Evolutionary conservation across 306 rosid genomes (phyloP), one percentile per base, ranked within the genome.

Genomic region (Sicyos baderoa): DNA sequence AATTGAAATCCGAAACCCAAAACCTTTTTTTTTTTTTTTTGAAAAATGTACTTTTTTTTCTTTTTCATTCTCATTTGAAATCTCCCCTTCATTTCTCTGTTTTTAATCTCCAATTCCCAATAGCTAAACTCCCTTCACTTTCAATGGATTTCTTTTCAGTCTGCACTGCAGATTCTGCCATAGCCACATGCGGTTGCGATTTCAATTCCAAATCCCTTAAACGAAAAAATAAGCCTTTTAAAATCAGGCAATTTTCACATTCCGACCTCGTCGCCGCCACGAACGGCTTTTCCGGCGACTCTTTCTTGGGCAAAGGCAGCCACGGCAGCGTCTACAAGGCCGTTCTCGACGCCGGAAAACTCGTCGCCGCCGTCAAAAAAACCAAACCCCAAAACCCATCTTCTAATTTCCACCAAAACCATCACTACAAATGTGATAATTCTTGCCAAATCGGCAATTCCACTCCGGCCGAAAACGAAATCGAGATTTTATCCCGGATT

Each of bases 231-330:
- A 83, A 68, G 69, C 72, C 64, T 10, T 5, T 18, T 4, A 48
- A 76, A 68, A 78, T 87, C 84, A 76, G 81, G 7, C 19, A 83
- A 17, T 92, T 86, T 37, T 67, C 22, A 25, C 84, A 77, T 82
- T 32, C 78, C 29, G 89, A 89, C 10, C 82, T 91, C 45, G 60
- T 70, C 65, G 67, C 95, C 29, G 88, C 96, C 68, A 86, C 96
- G 0, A 53, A 80, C 12, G 72, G 60, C 2, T 91, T 91, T 86
- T 84, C 97, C 42, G 73, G 87, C 0, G 89, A 81, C 0, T 78
- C 29, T 79, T 92, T 89, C 61, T 35, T 91, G 0, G 97, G 97
- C 44, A 84, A 86, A 74, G 97, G 96, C 16, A 91, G 97, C 81
- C 96, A 91, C 52, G 96, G 96, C 18, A 80, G 83, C 42, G 96